phyloP scores from a whole-genome alignment of 202 grass and related monocot species.

The Panicum hallii region DNA sequence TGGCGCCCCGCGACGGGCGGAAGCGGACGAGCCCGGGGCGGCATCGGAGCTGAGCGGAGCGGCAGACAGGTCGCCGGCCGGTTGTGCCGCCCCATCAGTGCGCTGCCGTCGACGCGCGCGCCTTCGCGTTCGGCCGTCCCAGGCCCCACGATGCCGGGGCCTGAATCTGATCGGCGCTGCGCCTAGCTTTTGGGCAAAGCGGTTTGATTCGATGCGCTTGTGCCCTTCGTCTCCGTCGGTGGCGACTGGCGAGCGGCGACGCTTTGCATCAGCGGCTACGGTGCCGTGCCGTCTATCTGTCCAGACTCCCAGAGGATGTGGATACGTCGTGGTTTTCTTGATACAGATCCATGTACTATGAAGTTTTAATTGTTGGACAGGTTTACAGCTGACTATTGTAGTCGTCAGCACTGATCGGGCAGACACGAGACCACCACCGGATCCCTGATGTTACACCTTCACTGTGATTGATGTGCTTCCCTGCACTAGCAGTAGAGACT shows the following conservation, averaged over 20 bases:
- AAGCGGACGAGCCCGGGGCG: not conserved
- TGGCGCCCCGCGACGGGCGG: conserved; percentile 5
- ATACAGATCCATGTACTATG: no score
- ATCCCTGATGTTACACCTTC: no score
- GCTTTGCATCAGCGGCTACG: not conserved
- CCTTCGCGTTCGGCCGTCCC: not conserved
- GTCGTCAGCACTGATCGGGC: no score
- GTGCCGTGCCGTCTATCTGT: not conserved
- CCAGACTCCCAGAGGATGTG: not conserved
- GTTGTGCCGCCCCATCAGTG: conserved; percentile 7
- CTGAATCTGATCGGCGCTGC: not conserved
- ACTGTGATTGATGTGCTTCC: no score
- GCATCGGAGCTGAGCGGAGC: not conserved
- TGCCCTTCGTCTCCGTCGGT: conserved; percentile 10
- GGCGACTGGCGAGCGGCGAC: not conserved
- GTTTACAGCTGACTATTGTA: no score
- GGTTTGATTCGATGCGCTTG: not conserved
- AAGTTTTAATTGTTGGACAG: no score
- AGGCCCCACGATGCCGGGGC: conserved; percentile 20
- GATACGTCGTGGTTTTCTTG: no score
- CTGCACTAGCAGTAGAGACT: no score
- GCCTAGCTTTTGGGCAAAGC: not conserved
- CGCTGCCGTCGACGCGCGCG: not conserved
- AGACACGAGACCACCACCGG: no score
- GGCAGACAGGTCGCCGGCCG: conserved; percentile 1